Evolutionary conservation across 306 rosid species (phyloP).

Genomic region (Prunus davidiana): DNA sequence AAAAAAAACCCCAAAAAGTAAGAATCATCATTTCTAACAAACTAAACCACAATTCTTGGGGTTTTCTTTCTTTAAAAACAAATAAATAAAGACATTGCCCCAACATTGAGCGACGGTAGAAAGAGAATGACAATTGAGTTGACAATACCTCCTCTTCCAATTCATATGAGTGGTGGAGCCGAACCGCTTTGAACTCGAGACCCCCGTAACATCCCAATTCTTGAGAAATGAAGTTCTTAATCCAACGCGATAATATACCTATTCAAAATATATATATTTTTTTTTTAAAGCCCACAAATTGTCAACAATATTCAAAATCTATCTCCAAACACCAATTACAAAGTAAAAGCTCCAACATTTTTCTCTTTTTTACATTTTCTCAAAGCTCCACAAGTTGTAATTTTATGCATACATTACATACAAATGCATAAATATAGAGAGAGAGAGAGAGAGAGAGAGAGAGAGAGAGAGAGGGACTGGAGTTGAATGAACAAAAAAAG

Average conservation of each 20-base stretch:
- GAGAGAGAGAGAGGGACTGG: not conserved
- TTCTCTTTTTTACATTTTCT: not conserved
- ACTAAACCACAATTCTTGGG: not conserved
- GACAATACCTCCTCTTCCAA: conserved; percentile 44
- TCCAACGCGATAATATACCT: conserved; percentile 10
- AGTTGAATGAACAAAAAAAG: not conserved
- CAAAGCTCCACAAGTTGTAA: not conserved
- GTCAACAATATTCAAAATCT: not conserved
- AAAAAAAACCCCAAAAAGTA: not conserved
- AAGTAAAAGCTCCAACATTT: no score
- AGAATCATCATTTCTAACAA: not conserved
- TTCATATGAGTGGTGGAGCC: conserved; percentile 19
- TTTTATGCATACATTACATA: not conserved
- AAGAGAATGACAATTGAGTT: not conserved
- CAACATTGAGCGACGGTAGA: not conserved
- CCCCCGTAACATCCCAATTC: conserved; percentile 29
- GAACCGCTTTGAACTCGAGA: conserved; percentile 30
- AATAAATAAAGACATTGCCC: no score
- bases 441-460: not conserved
- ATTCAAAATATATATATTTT: not conserved
- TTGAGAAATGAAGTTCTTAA: conserved; percentile 21
- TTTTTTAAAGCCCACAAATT: not conserved
- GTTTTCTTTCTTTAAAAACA: not conserved
- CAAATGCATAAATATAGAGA: no score
- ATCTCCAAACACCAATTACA: not conserved